These are phyloP conservation scores for Sphaerulina musiva DNA, from an alignment of 2,329 filamentous ascomycete genomes.

Conservation along the genomic window DNA sequence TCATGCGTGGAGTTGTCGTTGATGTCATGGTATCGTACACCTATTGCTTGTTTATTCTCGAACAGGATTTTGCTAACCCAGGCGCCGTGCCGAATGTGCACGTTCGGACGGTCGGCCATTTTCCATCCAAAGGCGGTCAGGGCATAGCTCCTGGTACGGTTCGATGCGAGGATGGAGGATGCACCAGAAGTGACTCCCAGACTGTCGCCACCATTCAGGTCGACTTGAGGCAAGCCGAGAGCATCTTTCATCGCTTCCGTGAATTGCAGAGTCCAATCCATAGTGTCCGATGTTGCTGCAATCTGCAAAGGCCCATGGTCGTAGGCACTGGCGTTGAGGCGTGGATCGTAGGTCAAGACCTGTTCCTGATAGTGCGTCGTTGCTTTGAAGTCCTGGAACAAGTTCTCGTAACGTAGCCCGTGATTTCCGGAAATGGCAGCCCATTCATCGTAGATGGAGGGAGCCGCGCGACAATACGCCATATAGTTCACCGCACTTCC, in stretches of 20 bases:
- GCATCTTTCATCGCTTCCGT: slow-evolving; percentile 1
- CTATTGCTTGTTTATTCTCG: slow-evolving; percentile 2
- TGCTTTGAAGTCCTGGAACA: slow-evolving; percentile 9
- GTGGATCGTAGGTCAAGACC: background rate
- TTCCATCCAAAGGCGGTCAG: slow-evolving; percentile 7
- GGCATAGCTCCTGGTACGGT: slow-evolving; percentile 9
- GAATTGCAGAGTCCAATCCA: slow-evolving; percentile 3
- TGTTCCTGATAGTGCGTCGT: slow-evolving; percentile 5
- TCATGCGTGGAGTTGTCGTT: slow-evolving; percentile 8
- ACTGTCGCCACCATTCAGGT: slow-evolving; percentile 6
- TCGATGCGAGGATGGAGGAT: slow-evolving; percentile 4
- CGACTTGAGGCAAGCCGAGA: slow-evolving; percentile 3
- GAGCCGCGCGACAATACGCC: slow-evolving; percentile 8
- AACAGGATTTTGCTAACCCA: slow-evolving; percentile 13
- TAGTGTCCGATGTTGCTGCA: background rate
- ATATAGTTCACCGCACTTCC: slow-evolving; percentile 13
- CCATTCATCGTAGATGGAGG: slow-evolving; percentile 14
- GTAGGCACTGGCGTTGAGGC: slow-evolving; percentile 8
- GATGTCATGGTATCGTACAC: slow-evolving; percentile 4
- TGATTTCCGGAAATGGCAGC: slow-evolving; percentile 9
- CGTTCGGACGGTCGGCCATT: slow-evolving; percentile 8
- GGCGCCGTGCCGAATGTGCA: slow-evolving; percentile 8
- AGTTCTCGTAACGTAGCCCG: slow-evolving; percentile 2
- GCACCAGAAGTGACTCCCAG: slow-evolving; percentile 7
- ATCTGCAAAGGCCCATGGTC: slow-evolving; percentile 9